Percentiles rank a stretch among this genome's conserved stretches.
Evolutionary conservation across 1,284 basidiomycete species (phyloP).

Genomic region (Phaffia rhodozyma): DNA sequence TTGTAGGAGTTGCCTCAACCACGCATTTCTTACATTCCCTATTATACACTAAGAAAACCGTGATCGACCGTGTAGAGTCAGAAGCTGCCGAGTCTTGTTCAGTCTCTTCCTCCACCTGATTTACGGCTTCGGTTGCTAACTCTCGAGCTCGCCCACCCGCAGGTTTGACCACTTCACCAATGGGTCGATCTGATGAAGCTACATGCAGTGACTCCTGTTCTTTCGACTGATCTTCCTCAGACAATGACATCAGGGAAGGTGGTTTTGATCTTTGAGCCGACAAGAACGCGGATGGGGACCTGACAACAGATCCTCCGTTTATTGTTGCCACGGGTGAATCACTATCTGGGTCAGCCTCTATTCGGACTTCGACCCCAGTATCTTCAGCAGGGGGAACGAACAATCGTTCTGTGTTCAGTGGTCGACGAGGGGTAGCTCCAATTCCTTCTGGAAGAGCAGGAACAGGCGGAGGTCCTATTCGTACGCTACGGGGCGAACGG

Average conservation of each 20-base stretch:
- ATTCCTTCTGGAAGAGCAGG: constrained; percentile 9
- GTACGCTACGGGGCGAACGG: neutral
- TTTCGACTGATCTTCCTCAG: neutral
- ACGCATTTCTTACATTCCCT: constrained; percentile 79
- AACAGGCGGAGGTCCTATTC: neutral
- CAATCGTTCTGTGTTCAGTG: neutral
- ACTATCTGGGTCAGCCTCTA: neutral
- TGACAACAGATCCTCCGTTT: neutral
- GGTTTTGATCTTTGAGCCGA: neutral
- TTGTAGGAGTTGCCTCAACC: constrained; percentile 52
- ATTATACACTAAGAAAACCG: constrained; percentile 80
- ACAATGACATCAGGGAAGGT: neutral
- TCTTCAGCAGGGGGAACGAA: constrained; percentile 13
- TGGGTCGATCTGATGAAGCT: too few species aligned
- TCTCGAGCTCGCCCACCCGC: too few species aligned
- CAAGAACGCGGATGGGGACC: neutral
- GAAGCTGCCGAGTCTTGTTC: neutral
- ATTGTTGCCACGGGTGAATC: too few species aligned
- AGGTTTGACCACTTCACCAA: too few species aligned
- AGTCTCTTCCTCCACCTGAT: neutral
- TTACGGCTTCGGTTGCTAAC: too few species aligned
- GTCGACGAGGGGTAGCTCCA: constrained; percentile 2
- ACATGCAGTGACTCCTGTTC: neutral
- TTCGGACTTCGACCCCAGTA: neutral
- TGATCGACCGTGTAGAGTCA: constrained; percentile 28